Base-by-base conservation (phyloP, 2,329 filamentous ascomycete genomes). In the Diaporthe vexans region DNA sequence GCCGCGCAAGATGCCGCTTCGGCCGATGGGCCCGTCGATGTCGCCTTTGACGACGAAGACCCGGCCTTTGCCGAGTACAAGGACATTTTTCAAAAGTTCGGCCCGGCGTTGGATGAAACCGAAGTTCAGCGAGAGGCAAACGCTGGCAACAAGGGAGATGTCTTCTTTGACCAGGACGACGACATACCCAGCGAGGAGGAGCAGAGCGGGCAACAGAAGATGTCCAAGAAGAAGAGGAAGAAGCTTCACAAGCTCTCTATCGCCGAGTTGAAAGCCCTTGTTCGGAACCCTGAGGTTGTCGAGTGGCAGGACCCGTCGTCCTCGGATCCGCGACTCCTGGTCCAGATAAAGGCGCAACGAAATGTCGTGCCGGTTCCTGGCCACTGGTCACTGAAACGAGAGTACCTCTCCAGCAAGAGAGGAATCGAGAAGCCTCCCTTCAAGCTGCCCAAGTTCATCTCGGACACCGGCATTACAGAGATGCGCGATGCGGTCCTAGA, bases 241-340 rank as follows among this genome's bases (percentile, higher is more conserved):
- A 91, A 94, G 84, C 88, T 95, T 81, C 97, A 94, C 85, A 98
- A 97, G 84, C 88, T 98, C 43, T 97, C 96, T 9, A 94, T 99
- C 75, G 97, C 97, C 65, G 95, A 98, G 84, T 90, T 99, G 77
- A 99, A 99, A 85, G 94, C 96, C 8, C 86, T 98, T 72, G 97
- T 98, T 75, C 90, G 89, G 79, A 96, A 95, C 78, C 97, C 97
- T 3, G 97, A 99, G 83, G 91, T 98, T 13, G 96, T 99, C 8
- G 97, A 99, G 80, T 98, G 97, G 97, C 97, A 97, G 72, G 97
- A 99, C 81, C 94, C 94, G 17, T 97, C 95, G 21, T 95, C 97
- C 0, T 91, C 94, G 35, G 95, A 99, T 81, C 97, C 97, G 19
- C 91, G 93, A 73, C 87, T 98, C 57, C 90, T 99, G 15, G 94